phyloP scores from a whole-genome alignment of 768 basidiomycete genomes.

The Candolleomyces eurysporus region DNA sequence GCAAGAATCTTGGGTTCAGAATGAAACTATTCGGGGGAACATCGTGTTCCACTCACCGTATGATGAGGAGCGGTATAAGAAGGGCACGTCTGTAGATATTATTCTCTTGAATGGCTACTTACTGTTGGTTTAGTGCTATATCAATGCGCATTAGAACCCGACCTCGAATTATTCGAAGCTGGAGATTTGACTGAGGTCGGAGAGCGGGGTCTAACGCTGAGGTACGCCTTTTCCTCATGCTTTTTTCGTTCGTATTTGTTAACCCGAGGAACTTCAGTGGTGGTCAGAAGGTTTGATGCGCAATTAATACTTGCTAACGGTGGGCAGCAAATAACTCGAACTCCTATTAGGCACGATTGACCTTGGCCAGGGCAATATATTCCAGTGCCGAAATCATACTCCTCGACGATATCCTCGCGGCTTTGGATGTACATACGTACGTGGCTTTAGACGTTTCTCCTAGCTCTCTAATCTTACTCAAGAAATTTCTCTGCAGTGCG shows the following conservation, averaged over 20 bases:
- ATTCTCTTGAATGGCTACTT: no score
- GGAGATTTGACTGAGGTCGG: slow-evolving; percentile 72
- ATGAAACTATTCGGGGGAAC: slow-evolving; percentile 79
- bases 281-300: slow-evolving; percentile 35
- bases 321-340: not conserved
- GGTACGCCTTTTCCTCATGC: slow-evolving; percentile 12
- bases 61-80: slow-evolving; percentile 75
- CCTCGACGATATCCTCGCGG: slow-evolving; percentile 71
- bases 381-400: slow-evolving; percentile 59
- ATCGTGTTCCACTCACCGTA: slow-evolving; percentile 78
- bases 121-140: no score
- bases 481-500: slow-evolving; percentile 19
- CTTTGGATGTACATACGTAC: slow-evolving; percentile 45
- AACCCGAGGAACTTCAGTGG: slow-evolving; percentile 25
- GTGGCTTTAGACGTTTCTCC: not conserved
- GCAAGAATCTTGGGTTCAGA: slow-evolving; percentile 85
- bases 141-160: slow-evolving; percentile 72
- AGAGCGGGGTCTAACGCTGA: slow-evolving; percentile 63
- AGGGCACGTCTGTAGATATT: slow-evolving; percentile 32
- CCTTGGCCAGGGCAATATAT: slow-evolving; percentile 45
- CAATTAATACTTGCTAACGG: not conserved
- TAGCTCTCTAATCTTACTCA: slow-evolving; percentile 42
- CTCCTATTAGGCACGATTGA: slow-evolving; percentile 26
- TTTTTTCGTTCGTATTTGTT: no score
- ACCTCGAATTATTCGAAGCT: slow-evolving; percentile 66